Percentiles rank a stretch among this genome's conserved stretches.
These are phyloP conservation scores for Mycothermus thermophilus DNA, from an alignment of 495 filamentous ascomycete genomes.

Conservation along the genomic window DNA sequence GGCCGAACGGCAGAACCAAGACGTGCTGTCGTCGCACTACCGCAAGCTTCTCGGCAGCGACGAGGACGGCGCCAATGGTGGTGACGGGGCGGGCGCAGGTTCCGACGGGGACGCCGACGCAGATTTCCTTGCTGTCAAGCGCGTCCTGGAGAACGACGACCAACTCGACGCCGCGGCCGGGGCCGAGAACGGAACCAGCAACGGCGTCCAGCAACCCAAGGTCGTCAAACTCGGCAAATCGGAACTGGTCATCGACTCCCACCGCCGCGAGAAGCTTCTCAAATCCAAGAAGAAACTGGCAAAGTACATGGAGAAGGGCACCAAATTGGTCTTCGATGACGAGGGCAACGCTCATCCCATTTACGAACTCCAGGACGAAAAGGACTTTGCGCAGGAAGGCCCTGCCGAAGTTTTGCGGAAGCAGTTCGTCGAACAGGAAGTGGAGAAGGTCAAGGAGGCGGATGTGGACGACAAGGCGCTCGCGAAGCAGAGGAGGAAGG, in stretches of 20 bases:
- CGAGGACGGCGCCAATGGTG: too few relatives aligned
- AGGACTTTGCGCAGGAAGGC: conserved; percentile 58
- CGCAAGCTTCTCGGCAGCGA: conserved; percentile 66
- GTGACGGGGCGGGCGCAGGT: too few relatives aligned
- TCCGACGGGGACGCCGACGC: conserved; percentile 44
- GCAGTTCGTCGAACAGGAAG: conserved; percentile 62
- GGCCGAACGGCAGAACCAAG: conserved; percentile 90
- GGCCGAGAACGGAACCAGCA: conserved; percentile 8
- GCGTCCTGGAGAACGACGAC: conserved; percentile 48
- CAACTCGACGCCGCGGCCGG: conserved; percentile 23
- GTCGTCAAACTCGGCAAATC: conserved; percentile 39
- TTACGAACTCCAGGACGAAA: conserved; percentile 79
- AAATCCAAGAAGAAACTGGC: conserved; percentile 86
- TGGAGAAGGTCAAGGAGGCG: conserved; percentile 53
- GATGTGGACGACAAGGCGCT: conserved; percentile 73
- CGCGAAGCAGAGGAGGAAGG: conserved; percentile 63
- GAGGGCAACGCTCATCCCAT: conserved; percentile 70
- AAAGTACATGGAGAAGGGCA: conserved; percentile 73
- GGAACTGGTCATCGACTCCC: conserved; percentile 73
- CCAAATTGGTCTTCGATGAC: conserved; percentile 81
- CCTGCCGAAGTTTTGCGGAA: conserved; percentile 58
- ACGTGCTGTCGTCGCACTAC: conserved; percentile 87
- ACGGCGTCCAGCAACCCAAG: conserved; percentile 27
- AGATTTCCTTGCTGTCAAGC: conserved; percentile 83
- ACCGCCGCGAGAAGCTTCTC: conserved; percentile 82